Evolutionary conservation across 208 protist species (phyloP).

Genomic region (Lotmaria passim): DNA sequence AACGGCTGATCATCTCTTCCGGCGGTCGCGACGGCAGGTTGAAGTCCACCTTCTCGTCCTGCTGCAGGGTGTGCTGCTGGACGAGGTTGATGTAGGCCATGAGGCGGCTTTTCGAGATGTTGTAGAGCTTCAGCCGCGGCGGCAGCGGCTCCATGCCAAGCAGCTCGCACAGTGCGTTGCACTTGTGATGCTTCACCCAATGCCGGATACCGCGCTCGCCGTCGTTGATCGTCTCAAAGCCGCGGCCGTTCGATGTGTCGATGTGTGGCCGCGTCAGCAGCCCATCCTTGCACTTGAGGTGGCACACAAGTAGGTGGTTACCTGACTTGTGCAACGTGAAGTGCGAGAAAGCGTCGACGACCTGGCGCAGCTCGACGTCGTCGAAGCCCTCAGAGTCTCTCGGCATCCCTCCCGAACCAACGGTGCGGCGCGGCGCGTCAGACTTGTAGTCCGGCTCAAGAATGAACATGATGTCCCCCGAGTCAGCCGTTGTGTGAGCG

Average conservation of each 20-base stretch:
- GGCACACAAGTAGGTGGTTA: conserved; percentile 36
- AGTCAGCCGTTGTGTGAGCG: conserved; percentile 29
- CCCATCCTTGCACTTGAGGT: conserved; percentile 42
- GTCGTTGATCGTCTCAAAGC: conserved; percentile 44
- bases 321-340: conserved; percentile 44
- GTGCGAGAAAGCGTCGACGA: conserved; percentile 69
- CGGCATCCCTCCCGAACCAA: conserved; percentile 14
- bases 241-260: conserved; percentile 36
- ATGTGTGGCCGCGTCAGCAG: conserved; percentile 49
- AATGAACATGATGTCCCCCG: conserved; percentile 38
- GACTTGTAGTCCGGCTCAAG: conserved; percentile 32
- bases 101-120: conserved; percentile 24
- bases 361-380: conserved; percentile 29
- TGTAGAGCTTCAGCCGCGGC: conserved; percentile 27
- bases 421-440: conserved; percentile 3
- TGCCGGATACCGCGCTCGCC: conserved; percentile 37
- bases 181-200: conserved; percentile 38
- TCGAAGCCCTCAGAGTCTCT: conserved; percentile 33
- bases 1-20: conserved; percentile 16
- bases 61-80: conserved; percentile 22
- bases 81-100: conserved; percentile 30
- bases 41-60: conserved; percentile 19
- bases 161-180: conserved; percentile 32
- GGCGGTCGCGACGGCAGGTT: conserved; percentile 16
- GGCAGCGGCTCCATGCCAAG: conserved; percentile 29